Percentiles rank a stretch among this genome's conserved stretches.
Conservation (phyloP, 2,329 filamentous ascomycete species). For the Pseudogymnoascus sp. region DNA sequence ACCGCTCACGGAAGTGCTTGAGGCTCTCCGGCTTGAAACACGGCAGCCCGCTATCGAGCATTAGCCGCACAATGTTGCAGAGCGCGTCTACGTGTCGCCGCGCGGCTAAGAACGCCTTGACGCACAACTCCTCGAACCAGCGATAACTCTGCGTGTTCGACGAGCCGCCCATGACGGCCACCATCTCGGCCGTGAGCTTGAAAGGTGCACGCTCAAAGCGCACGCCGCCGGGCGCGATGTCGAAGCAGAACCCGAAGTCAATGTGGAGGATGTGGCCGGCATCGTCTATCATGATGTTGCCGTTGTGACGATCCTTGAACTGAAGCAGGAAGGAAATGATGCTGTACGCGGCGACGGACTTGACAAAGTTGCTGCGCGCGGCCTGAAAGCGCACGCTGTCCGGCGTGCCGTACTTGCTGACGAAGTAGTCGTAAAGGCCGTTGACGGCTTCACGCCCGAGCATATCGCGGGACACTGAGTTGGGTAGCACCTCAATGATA, state of each 20-base stretch:
- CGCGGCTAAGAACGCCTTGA: conserved; percentile 88
- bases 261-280: conserved; percentile 96
- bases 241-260: conserved; percentile 98
- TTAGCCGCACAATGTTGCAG: conserved; percentile 79
- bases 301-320: conserved; percentile 98
- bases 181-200: conserved; percentile 95
- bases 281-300: conserved; percentile 99
- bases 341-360: conserved; percentile 97
- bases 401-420: conserved; percentile 94
- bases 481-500: conserved; percentile 95
- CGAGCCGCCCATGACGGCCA: conserved; percentile 94
- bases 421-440: conserved; percentile 95
- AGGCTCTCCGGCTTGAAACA: conserved; percentile 98
- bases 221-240: conserved; percentile 93
- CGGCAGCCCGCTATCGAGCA: conserved; percentile 92
- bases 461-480: conserved; percentile 98
- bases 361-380: conserved; percentile 94
- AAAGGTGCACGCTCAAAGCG: conserved; percentile 97
- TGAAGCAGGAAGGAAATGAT: conserved; percentile 94
- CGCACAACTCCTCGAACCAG: conserved; percentile 92
- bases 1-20: conserved; percentile 82
- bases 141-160: conserved; percentile 80
- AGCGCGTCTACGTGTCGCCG: conserved; percentile 84
- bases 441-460: conserved; percentile 96
- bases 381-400: conserved; percentile 92